Evolutionary conservation across 306 rosid genomes (phyloP).

Genomic region (Rosa lucieae): DNA sequence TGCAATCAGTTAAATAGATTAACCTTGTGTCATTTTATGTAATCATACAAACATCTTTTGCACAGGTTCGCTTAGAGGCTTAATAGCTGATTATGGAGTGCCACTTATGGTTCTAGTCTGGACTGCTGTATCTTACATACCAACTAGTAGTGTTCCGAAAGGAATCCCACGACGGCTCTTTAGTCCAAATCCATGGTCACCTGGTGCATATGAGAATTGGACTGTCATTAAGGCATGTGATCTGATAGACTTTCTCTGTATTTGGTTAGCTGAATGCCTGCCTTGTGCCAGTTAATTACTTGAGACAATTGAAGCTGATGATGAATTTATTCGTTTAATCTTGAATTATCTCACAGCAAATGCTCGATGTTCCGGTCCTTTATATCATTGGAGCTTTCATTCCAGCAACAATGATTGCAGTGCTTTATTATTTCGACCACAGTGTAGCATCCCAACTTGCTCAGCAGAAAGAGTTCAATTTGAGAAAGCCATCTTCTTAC

Average conservation of each 20-base stretch:
- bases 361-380: slow-evolving; percentile 77
- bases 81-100: slow-evolving; percentile 95
- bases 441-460: slow-evolving; percentile 98
- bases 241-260: neutral
- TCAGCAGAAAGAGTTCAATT: slow-evolving; percentile 94
- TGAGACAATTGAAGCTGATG: neutral
- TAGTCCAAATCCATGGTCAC: slow-evolving; percentile 99
- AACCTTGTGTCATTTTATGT: neutral
- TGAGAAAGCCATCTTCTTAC: slow-evolving; percentile 92
- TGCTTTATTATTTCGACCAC: slow-evolving; percentile 94
- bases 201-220: slow-evolving; percentile 98
- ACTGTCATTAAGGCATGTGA: slow-evolving; percentile 79
- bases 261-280: neutral
- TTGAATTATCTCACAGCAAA: slow-evolving; percentile 55
- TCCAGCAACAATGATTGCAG: slow-evolving; percentile 98
- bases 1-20: neutral
- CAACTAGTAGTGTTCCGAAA: slow-evolving; percentile 64
- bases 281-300: neutral
- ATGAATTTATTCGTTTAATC: neutral
- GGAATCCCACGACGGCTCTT: slow-evolving; percentile 92
- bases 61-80: slow-evolving; percentile 85
- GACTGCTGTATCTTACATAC: slow-evolving; percentile 89
- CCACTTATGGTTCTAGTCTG: slow-evolving; percentile 94
- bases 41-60: neutral
- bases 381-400: slow-evolving; percentile 93